Evolutionary conservation across 306 rosid species (phyloP).

Genomic region (Sicyos edulis): DNA sequence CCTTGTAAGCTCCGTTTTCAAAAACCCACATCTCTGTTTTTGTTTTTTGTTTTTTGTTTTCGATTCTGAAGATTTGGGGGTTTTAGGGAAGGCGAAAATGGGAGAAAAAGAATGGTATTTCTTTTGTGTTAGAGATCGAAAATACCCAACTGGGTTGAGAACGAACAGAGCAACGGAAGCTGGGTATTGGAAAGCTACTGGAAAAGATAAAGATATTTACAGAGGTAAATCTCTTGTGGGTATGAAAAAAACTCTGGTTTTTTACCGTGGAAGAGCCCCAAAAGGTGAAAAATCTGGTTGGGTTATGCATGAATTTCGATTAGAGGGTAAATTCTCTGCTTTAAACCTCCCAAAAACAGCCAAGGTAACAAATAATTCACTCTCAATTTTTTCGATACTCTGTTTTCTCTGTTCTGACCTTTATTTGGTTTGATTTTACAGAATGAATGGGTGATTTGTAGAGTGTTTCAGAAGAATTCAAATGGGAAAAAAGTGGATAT

Average conservation of each 20-base stretch:
- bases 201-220: slow-evolving; percentile 88
- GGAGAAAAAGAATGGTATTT: slow-evolving; percentile 96
- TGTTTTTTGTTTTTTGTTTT: neutral
- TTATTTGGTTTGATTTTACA: slow-evolving; percentile 36
- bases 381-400: no score
- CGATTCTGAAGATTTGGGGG: neutral
- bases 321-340: slow-evolving; percentile 74
- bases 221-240: slow-evolving; percentile 78
- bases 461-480: slow-evolving; percentile 73
- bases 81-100: slow-evolving; percentile 86
- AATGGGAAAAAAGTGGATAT: slow-evolving; percentile 70
- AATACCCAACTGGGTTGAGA: slow-evolving; percentile 92
- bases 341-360: slow-evolving; percentile 86
- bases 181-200: slow-evolving; percentile 97
- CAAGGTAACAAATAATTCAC: no score
- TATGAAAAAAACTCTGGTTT: slow-evolving; percentile 93
- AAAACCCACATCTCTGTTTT: no score
- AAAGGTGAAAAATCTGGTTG: slow-evolving; percentile 90
- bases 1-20: slow-evolving; percentile 47
- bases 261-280: slow-evolving; percentile 91
- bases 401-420: no score
- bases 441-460: slow-evolving; percentile 95
- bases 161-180: slow-evolving; percentile 93
- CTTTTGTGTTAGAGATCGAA: slow-evolving; percentile 86
- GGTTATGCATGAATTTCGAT: slow-evolving; percentile 94